phyloP scores from a whole-genome alignment of 164 flowering plant genomes.

The Macadamia tetraphylla region DNA sequence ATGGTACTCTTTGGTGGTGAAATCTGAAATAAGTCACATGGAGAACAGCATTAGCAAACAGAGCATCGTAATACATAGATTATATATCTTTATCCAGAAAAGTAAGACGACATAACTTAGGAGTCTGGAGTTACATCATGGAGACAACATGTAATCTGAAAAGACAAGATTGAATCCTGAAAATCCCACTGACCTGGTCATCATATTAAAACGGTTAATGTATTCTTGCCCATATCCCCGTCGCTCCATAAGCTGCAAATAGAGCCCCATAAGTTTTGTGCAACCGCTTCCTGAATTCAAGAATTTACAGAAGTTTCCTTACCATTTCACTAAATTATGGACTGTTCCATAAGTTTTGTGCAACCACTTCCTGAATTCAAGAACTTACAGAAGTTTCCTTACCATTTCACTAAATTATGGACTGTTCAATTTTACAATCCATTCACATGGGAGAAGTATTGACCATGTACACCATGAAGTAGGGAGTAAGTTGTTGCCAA shows the following conservation, averaged over 20 bases:
- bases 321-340: neutral
- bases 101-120: neutral
- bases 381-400: neutral
- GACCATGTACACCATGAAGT: no score
- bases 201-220: constrained; percentile 88
- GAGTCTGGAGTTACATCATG: neutral
- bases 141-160: neutral
- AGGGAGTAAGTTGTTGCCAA: no score
- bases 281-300: neutral
- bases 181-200: constrained; percentile 69
- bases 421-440: constrained; percentile 2
- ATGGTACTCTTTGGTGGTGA: constrained; percentile 96
- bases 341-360: constrained; percentile 6
- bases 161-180: neutral
- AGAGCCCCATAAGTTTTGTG: constrained; percentile 5
- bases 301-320: neutral
- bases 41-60: constrained; percentile 1
- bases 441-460: no score
- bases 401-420: neutral
- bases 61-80: no score
- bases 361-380: neutral
- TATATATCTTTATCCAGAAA: no score
- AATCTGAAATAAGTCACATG: constrained; percentile 41
- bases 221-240: constrained; percentile 96
- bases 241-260: constrained; percentile 88